Evolutionary conservation across 768 basidiomycete species (phyloP).

Genomic region (Boletus rufocinnamomeus): DNA sequence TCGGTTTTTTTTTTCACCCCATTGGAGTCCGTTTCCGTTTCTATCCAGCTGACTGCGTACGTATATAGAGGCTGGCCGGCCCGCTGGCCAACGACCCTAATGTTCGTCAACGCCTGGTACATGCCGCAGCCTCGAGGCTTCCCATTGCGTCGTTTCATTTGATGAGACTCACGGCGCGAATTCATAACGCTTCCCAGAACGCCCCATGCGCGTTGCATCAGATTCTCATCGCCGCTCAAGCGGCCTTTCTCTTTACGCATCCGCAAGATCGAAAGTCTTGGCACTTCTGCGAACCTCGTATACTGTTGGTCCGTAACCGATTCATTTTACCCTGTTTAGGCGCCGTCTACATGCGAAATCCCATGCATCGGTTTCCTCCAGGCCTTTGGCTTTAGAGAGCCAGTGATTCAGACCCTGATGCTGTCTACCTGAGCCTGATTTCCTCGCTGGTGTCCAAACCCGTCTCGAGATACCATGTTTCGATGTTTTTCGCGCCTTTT

Average conservation of each 20-base stretch:
- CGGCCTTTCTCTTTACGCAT: neutral
- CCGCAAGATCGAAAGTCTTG: neutral
- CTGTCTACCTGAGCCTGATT: neutral
- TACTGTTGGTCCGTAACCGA: neutral
- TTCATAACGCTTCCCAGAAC: neutral
- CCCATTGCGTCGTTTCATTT: neutral
- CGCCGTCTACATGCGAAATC: neutral
- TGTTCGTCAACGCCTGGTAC: neutral
- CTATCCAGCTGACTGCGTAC: neutral
- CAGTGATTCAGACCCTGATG: neutral
- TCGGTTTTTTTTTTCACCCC: neutral
- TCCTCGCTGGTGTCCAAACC: neutral
- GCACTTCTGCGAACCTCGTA: neutral
- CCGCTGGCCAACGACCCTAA: neutral
- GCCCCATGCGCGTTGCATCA: slow-evolving; percentile 4
- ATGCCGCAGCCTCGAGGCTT: slow-evolving; percentile 19
- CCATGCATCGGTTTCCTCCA: neutral
- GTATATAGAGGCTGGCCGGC: no score
- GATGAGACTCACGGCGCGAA: neutral
- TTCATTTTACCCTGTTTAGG: neutral
- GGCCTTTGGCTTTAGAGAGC: neutral
- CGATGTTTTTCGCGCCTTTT: neutral
- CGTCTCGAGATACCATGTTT: neutral
- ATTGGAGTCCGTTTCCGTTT: neutral
- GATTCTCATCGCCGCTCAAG: slow-evolving; percentile 9